Evolutionary conservation across 768 basidiomycete species (phyloP), one percentile per base, ranked within the genome.

Genomic region (Mycena latifolia): DNA sequence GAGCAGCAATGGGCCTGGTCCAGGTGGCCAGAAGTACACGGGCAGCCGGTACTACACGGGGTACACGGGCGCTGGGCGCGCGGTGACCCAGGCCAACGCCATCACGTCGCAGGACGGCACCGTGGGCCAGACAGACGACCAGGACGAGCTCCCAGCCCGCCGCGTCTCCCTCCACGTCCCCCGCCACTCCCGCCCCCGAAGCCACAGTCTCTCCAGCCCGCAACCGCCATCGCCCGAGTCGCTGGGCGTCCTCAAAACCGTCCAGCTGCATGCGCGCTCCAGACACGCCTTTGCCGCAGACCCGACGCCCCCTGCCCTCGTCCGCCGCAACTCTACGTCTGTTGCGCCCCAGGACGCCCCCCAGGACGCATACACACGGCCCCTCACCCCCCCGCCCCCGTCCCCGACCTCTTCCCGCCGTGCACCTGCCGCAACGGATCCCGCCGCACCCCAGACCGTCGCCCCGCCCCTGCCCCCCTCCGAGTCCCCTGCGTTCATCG

Each of bases 21-120:
- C 92, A 53, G 92, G 92, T 3, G 87, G 92, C 31, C 84, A 91
- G 58, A 93, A 92, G 75, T 88, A 89, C 69, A 87, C 92, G 15
- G 91, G 92, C 43, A 86, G 89, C 73, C 85, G 91, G 50, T 91
- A 91, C 73, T 88, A 93, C 75, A 79, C 84, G 54, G 86, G 88
- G 1, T 92, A 89, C 75, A 86, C 85, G 28, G 87, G 86, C 35
- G 85, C 89, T 2, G 90, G 88, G 12, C 87, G 93, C 52, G 84
- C 91, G 54, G 84, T 92, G 22, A 90, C 91, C 1, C 92, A 93
- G 55, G 92, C 89, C 14, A 91, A 90, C 69, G 80, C 87, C 1
- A 80, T 88, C 2, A 82, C 87, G 10, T 81, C 86, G 1, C 81
- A 86, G 43, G 91, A 92, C 68, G 80, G 80, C 17, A 71, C 78